Evolutionary conservation across 2,329 filamentous ascomycete species (phyloP), one percentile per base, ranked within the genome.

Genomic region (Aspergillus sp.): DNA sequence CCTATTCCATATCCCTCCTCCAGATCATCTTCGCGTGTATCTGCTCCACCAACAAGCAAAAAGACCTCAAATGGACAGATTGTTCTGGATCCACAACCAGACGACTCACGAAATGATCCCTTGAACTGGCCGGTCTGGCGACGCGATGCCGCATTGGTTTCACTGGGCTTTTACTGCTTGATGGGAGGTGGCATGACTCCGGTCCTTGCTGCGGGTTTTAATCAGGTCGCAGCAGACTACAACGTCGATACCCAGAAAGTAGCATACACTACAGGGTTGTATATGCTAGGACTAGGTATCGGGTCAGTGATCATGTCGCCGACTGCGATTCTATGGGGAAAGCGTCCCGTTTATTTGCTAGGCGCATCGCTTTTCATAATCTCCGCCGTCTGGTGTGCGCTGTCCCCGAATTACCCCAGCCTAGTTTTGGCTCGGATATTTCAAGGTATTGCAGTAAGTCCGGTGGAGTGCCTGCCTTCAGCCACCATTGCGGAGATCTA

Each of bases 401-500:
- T 86, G n/a, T 93, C 92, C 3, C 90, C 89, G 0, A 91, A 81
- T 66, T 97, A 93, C 70, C 74, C 82, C 2, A 96, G 91, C 9
- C 81, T 98, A 39, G 80, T 96, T 6, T 73, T 92, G 8, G 93
- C 91, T 24, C 84, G 93, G 54, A 86, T 98, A 48, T 89, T 97
- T 60, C 91, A 96, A 73, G 95, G 93, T 3, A 80, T 97, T 9
- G 89, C 92, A 0, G 88, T 97, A 49, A 95, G 90, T 63, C 91
- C 92, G 0, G 91, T 96, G 8, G 93, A 98, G 73, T 96, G 92
- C 68, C 82, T 98, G 31, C 93, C 93, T 0, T 96, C 91, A 4
- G 93, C 93, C 15, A 96, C 92, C 0, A 93, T 98, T 67, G 92
- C 93, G 3, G 93, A 98, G 74, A 97, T 98, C 59, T 98, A 93